phyloP scores from a whole-genome alignment of 352 stramenopile species.

The Phytophthora cryptogea region DNA sequence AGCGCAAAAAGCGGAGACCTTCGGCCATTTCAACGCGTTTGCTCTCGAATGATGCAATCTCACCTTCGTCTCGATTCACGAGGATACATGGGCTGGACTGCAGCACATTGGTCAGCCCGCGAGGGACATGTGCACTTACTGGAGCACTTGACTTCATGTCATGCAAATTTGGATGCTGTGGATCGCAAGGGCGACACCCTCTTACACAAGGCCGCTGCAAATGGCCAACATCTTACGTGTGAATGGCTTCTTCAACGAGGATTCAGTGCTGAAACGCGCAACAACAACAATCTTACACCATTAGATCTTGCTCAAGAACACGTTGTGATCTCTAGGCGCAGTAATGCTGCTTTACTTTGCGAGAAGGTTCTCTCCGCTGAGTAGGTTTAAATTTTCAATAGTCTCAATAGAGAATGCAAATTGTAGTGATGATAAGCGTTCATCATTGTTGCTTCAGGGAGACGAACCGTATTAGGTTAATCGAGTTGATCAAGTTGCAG shows the following conservation, averaged over 20 bases:
- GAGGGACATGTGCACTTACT: slow-evolving; percentile 69
- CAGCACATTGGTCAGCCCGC: slow-evolving; percentile 74
- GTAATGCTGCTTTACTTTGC: slow-evolving; percentile 46
- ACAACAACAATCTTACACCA: slow-evolving; percentile 70
- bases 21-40: slow-evolving; percentile 48
- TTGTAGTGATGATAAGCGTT: neutral
- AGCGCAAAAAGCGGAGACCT: slow-evolving; percentile 65
- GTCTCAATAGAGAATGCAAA: slow-evolving; percentile 1
- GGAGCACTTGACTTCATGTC: slow-evolving; percentile 50
- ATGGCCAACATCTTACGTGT: slow-evolving; percentile 63
- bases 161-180: slow-evolving; percentile 66
- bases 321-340: slow-evolving; percentile 36
- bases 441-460: neutral
- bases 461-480: too few relatives aligned
- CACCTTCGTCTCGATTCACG: slow-evolving; percentile 55
- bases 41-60: slow-evolving; percentile 38
- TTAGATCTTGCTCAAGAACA: slow-evolving; percentile 66
- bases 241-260: slow-evolving; percentile 70
- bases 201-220: slow-evolving; percentile 79
- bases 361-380: slow-evolving; percentile 55
- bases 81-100: slow-evolving; percentile 78
- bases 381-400: slow-evolving; percentile 39
- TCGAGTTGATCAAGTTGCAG: neutral
- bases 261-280: slow-evolving; percentile 65
- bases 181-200: slow-evolving; percentile 73